Base-by-base conservation (phyloP, 2,329 filamentous ascomycete genomes). In the Elsinoe necatrix region DNA sequence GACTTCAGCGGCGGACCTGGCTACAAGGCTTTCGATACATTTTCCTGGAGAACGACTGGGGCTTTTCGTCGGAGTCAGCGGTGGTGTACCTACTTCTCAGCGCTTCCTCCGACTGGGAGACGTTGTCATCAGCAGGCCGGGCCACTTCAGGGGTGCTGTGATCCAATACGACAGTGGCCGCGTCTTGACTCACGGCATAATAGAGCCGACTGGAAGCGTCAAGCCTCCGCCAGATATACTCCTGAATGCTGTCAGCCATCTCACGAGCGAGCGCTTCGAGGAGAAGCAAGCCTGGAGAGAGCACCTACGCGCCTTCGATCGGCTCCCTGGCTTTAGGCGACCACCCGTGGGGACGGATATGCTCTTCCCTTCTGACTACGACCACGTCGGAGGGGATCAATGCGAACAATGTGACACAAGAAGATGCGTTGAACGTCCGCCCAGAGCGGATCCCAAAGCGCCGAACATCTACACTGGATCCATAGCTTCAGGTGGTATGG, bases 61-160 rank as follows among this genome's bases (percentile, higher is more conserved):
- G 5, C 41, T 64, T n/a, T 52, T 63, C 50, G 61, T 64, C 8
- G 63, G 63, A 9, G 63, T 63, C 27, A 62, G 63, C 6, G 62
- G 64, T n/a, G 65, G 65, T 1, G 62, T 64, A 9, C 62, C 61
- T n/a, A 61, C 55, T 23, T 35, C 50, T n/a, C 41, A 45, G 41
- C 41, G 9, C 11, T 64, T 66, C 39, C 60, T 67, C n/a, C 62
- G 64, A 1, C 64, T 67, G 5, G 66, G 65, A 1, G 65, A 67
- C 41, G 58, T 67, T 4, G 63, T 65, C 0, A 57, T 67, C 34
- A 51, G 47, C 21, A 37, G 14, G 8, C 29, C 29, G 6, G 16
- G 16, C 16, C 12, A 54, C 21, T 9, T 12, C 2, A 45, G 18
- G n/a, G 21, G 29, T 8, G 50, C 29, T 12, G 50, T 54, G 1